Evolutionary conservation across 768 basidiomycete species (phyloP).

Genomic region (Candolleomyces aberdarensis): DNA sequence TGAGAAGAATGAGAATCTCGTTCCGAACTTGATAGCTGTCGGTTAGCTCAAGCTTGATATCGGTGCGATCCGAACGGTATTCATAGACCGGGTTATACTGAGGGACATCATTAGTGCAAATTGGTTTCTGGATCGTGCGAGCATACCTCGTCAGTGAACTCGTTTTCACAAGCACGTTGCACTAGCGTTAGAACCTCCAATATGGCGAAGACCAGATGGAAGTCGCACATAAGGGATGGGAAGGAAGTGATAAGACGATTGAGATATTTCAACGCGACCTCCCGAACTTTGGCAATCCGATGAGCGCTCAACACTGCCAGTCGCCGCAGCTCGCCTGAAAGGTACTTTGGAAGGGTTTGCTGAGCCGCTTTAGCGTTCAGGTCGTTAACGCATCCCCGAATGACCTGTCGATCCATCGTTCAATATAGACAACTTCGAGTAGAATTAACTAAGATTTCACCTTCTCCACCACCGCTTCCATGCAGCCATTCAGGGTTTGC

Average conservation of each 20-base stretch:
- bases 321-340: conserved; percentile 72
- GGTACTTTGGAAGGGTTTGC: conserved; percentile 67
- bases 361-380: conserved; percentile 73
- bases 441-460: conserved; percentile 31
- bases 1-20: conserved; percentile 74
- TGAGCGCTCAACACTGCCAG: conserved; percentile 81
- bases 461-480: conserved; percentile 87
- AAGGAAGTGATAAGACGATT: conserved; percentile 86
- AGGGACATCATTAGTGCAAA: background rate
- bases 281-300: conserved; percentile 76
- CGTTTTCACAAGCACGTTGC: conserved; percentile 84
- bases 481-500: conserved; percentile 61
- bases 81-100: conserved; percentile 89
- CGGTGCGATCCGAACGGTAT: conserved; percentile 75
- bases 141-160: conserved; percentile 84
- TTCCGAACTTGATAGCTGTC: conserved; percentile 86
- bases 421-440: conserved; percentile 6
- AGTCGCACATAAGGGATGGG: conserved; percentile 92
- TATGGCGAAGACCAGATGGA: conserved; percentile 81
- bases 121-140: conserved; percentile 1
- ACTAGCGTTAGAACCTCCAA: conserved; percentile 90
- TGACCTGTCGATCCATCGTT: conserved; percentile 50
- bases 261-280: conserved; percentile 79
- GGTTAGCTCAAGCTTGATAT: conserved; percentile 73
- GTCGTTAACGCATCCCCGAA: conserved; percentile 68